Base-by-base conservation (phyloP, 2,329 filamentous ascomycete species). In the Lecanoromycetidae sp. region DNA sequence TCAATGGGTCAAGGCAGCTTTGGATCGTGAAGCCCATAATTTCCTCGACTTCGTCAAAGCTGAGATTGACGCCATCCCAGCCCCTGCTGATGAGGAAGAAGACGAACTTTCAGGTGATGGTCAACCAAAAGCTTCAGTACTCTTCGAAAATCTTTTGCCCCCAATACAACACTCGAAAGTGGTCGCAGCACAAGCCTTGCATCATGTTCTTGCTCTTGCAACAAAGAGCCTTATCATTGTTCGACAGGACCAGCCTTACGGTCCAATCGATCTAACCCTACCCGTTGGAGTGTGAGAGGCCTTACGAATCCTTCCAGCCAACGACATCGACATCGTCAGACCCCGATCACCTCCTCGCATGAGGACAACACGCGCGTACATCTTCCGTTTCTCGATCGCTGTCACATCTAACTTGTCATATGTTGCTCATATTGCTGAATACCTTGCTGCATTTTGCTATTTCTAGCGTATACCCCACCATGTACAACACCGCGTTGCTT, bases 151-250 rank as follows among this genome's bases (percentile, higher is more conserved):
- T 40, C 65, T 94, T 8, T 76, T 91, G 36, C 70, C 76, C n/a
- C 73, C 77, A 0, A 58, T 58, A 8, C 63, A 69, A 34, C 77
- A 75, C 25, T 68, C 61, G 34, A 72, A 69, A 29, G 66, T 76
- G 25, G 78, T 86, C 10, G 84, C 82, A 7, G 79, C 83, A 2
- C 83, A 87, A 60, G 85, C 79, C 0, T 82, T 86, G 59, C 77
- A 83, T 65, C 84, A 91, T 60, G 71, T 85, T 2, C 72, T 93
- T 12, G 71, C 74, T 9, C 71, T 91, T 35, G 80, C 77, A 5
- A 86, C 78, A 2, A 85, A 80, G 63, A 72, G 72, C 2, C 61
- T 75, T 46, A 65, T 90, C 36, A 60, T 65, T 15, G 77, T 88
- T 4, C 63, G 73, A 52, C 87, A 94, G 63, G 25, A 25, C 5